Evolutionary conservation across 495 filamentous ascomycete genomes (phyloP).

Genomic region (Lepidopterella palustris): DNA sequence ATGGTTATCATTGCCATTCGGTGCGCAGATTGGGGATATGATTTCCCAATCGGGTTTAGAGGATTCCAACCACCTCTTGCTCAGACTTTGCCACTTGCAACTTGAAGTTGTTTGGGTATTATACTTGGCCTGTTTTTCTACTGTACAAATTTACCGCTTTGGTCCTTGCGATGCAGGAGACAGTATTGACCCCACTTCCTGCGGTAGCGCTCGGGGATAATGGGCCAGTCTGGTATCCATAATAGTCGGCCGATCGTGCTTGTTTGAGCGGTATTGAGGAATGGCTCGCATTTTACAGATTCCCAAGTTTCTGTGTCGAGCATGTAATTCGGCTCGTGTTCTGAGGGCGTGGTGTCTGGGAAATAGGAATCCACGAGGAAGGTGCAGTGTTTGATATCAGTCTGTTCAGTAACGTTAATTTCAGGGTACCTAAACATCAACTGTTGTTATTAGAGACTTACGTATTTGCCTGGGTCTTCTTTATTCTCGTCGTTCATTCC

Average conservation of each 20-base stretch:
- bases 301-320: slow-evolving; percentile 68
- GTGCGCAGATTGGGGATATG: slow-evolving; percentile 14
- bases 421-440: neutral
- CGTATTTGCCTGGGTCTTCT: slow-evolving; percentile 84
- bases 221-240: slow-evolving; percentile 70
- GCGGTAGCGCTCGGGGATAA: slow-evolving; percentile 61
- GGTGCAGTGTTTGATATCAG: slow-evolving; percentile 63
- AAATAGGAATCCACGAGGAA: slow-evolving; percentile 88
- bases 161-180: slow-evolving; percentile 46
- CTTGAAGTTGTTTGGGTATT: neutral
- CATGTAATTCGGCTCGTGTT: slow-evolving; percentile 69
- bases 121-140: neutral
- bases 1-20: too few species aligned
- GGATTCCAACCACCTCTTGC: too few species aligned
- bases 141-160: slow-evolving; percentile 6
- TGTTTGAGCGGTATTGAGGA: slow-evolving; percentile 75
- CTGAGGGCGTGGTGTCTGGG: slow-evolving; percentile 45
- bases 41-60: slow-evolving; percentile 13
- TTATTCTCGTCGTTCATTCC: slow-evolving; percentile 93
- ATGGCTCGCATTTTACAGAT: slow-evolving; percentile 60
- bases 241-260: slow-evolving; percentile 66
- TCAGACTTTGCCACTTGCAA: too few species aligned
- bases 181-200: slow-evolving; percentile 82
- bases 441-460: slow-evolving; percentile 38
- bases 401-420: slow-evolving; percentile 37